phyloP scores from a whole-genome alignment of 2,329 filamentous ascomycete species.

The Penicillium sp. region DNA sequence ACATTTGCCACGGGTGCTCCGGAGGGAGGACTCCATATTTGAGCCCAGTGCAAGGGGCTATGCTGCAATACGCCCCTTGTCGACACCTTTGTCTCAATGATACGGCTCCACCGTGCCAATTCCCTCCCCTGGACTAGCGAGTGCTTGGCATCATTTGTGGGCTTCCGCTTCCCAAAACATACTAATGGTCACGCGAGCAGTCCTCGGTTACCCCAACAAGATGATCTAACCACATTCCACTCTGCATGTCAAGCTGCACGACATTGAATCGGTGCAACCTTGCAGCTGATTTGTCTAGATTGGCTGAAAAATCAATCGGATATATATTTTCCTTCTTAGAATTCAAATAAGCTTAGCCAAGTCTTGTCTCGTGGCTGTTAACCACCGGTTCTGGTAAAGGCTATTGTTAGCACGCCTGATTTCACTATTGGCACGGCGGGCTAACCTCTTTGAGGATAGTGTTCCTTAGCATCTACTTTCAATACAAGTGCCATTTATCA shows the following conservation, averaged over 20 bases:
- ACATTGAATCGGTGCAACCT: not conserved
- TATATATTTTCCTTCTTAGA: not conserved
- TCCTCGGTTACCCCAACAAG: not conserved
- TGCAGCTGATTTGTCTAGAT: too few species aligned
- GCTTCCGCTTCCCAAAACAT: not conserved
- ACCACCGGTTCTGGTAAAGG: not conserved
- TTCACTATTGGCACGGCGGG: not conserved
- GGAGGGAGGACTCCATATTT: not conserved
- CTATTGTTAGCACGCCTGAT: not conserved
- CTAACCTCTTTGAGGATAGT: not conserved
- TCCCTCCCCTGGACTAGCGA: not conserved
- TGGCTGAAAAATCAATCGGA: too few species aligned
- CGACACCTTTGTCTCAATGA: not conserved
- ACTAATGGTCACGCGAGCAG: not conserved
- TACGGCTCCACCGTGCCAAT: not conserved
- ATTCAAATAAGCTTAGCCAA: not conserved
- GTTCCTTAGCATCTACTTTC: not conserved
- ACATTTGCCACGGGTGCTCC: too few species aligned
- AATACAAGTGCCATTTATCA: not conserved
- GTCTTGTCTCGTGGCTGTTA: not conserved
- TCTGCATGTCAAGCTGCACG: not conserved
- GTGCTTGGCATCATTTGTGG: not conserved
- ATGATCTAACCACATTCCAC: slow-evolving; percentile 1
- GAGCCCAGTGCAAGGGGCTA: not conserved
- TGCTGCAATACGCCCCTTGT: not conserved